phyloP scores from a whole-genome alignment of 2,329 filamentous ascomycete species.

The Coniochaeta pulveracea region DNA sequence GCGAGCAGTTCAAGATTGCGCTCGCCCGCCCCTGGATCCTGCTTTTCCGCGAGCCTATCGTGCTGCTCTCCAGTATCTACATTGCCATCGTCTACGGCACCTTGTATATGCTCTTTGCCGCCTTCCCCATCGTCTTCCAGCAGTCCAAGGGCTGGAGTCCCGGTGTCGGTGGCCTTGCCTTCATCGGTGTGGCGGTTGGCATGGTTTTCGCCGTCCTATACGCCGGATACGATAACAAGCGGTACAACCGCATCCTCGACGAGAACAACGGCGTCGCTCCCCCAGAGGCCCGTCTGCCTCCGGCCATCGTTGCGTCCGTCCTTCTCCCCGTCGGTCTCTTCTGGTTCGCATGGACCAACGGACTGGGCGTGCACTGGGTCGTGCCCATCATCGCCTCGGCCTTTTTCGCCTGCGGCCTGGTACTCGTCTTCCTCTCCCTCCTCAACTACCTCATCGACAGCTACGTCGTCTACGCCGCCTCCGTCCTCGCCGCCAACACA shows the following conservation, averaged over 20 bases:
- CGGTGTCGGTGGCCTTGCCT: constrained; percentile 51
- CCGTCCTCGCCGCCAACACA: constrained; percentile 60
- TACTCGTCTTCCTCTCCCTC: constrained; percentile 54
- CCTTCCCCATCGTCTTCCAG: constrained; percentile 57
- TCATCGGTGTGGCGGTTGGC: constrained; percentile 58
- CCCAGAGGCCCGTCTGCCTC: constrained; percentile 54
- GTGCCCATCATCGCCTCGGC: constrained; percentile 24
- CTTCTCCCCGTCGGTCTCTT: constrained; percentile 54
- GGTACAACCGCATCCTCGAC: constrained; percentile 34
- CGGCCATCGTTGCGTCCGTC: constrained; percentile 49
- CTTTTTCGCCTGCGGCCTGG: constrained; percentile 32
- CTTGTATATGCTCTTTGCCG: constrained; percentile 48
- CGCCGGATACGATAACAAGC: constrained; percentile 41
- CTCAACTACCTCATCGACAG: constrained; percentile 60
- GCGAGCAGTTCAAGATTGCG: constrained; percentile 42
- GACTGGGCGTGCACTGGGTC: constrained; percentile 31
- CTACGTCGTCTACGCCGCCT: constrained; percentile 67
- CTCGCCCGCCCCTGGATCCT: constrained; percentile 57
- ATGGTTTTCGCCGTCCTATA: constrained; percentile 49
- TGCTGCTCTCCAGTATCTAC: constrained; percentile 53
- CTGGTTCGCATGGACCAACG: constrained; percentile 59
- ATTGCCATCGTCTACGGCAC: constrained; percentile 50
- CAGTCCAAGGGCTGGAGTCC: constrained; percentile 44
- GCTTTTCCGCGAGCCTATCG: constrained; percentile 60
- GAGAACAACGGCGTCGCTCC: constrained; percentile 42